Evolutionary conservation across 345 rosid species (phyloP), one percentile per base, ranked within the genome.

Genomic region (Gossypium ekmanianum): DNA sequence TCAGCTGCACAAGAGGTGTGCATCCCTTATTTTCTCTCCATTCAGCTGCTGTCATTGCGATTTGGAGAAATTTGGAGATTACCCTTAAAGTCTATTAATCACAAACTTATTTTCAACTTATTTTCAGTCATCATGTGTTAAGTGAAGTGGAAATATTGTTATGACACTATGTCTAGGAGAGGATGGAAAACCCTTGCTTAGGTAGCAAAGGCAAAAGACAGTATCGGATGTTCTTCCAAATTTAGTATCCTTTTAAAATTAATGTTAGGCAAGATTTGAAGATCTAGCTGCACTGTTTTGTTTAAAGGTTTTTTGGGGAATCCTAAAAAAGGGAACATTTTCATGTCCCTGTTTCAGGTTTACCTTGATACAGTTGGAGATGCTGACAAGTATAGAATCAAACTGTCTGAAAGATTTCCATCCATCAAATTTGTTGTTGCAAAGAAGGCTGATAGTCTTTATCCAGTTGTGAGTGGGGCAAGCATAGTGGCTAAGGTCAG

Each of bases 361-460:
- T 95, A 83, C 84, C 85, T 93, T 57, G 99, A 95, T 81, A 95
- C 97, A 0, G 99, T 93, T 13, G 98, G 98, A 84, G 99, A 95
- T 82, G 65, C 94, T 43, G 99, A 95, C 61, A 95, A 93, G 81
- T 91, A 95, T 68, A 89, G 90, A 77, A 26, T 77, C 65, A 95
- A 93, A 83, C 77, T 93, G 73, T 90, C 89, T 45, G 91, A 88
- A 79, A 93, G 88, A 84, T 95, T 91, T 83, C 85, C 92, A 75
- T 87, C 89, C 27, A 81, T 95, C 78, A 93, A 89, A 82, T 89
- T 93, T 80, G 92, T 90, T 20, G 99, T 93, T 80, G 82, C 98
- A 52, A 95, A 95, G 91, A 91, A 95, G 88, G 98, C 99, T 72
- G 99, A 93, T 76, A 93, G 98, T 84, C 87, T 95, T 20, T 93